Evolutionary conservation across 1,284 basidiomycete genomes (phyloP), one percentile per base, ranked within the genome.

Genomic region (Megacollybia platyphylla): DNA sequence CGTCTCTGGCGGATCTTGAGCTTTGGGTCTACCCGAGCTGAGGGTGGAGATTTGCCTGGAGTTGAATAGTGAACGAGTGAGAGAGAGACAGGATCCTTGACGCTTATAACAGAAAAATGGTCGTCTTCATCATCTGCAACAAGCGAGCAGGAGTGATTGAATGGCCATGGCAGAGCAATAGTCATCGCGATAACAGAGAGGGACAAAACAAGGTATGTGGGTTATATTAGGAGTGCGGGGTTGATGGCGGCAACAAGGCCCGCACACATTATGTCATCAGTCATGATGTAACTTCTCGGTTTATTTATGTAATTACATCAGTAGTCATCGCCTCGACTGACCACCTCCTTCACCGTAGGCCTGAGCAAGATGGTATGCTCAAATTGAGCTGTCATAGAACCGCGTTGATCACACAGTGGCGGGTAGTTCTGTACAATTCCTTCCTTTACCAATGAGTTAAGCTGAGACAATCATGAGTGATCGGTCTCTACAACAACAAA

Each of bases 261-360:
- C 20, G 20, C 20, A 24, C 20, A 5, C 20, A 24, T 24, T 24
- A 24, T 24, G 20, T 24, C 20, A 24, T 24, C 20, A 24, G 20
- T 24, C 20, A 15, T 15, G 15, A 15, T 15, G 15, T 15, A 15
- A 15, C 15, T 15, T 15, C 15, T 15, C 15, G 15, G 15, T 15
- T 15, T 15, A 15, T 15, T 15, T 15, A 15, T 1, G 15, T 15
- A 34, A 11, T 34, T 11, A 34, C 2, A 34, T 63, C 53, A 91
- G 59, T 94, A 97, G 61, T 97, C 93, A 48, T 89, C 86, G 27
- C 94, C 94, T 51, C 92, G 73, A 54, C 87, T 91, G 31, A 98
- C 90, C 5, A 98, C 80, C 63, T 98, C 96, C 58, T 96, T 97
- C 54, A 83, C 82, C 2, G 90, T 96, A 31, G 93, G 87, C 43